Base-by-base conservation (phyloP, 805 yeast species). In the Torulaspora maleeae region DNA sequence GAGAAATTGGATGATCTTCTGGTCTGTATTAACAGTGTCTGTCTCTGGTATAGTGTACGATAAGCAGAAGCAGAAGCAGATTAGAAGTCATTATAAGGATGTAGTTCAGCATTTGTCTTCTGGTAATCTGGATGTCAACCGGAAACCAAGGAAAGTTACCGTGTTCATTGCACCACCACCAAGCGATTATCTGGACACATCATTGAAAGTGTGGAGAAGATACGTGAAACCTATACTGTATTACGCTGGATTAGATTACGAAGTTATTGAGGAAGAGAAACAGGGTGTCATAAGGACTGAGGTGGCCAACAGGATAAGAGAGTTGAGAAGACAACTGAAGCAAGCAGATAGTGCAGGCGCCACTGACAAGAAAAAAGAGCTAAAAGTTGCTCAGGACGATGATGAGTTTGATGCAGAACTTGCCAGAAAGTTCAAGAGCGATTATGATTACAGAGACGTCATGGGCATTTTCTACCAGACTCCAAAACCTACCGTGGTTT, bases 101-200 rank as follows among this genome's bases (percentile, higher is more conserved):
- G 55, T 69, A 41, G 95, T 87, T 2, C 68, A 78, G 36, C 67
- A 64, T 12, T 62, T 76, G 36, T 78, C 91, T 11, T 61, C 76
- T 20, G 71, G 63, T 22, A 75, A 77, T 13, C 55, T 81, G 35
- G 60, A 63, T 2, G 64, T 80, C 1, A 68, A 77, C 46, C 72
- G 74, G 43, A 56, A 76, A 16, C 87, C 96, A 2, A 75, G 99
- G 48, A 86, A 82, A 54, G 70, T 93, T 38, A 79, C 86, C 1
- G 80, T 93, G 1, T 90, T 82, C 62, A 76, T 90, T 45, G 95
- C 96, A 0, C 99, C 99, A n/a, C 97, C 98, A 7, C 98, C 99
- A 16, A 86, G 86, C 57, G 97, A 91, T 62, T 86, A 79, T 55
- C 67, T 91, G 39, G 93, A 82, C 34, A 83, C 80, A 45, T 79